phyloP scores from a whole-genome alignment of 441 rosid species.

The Mallotus japonicus region DNA sequence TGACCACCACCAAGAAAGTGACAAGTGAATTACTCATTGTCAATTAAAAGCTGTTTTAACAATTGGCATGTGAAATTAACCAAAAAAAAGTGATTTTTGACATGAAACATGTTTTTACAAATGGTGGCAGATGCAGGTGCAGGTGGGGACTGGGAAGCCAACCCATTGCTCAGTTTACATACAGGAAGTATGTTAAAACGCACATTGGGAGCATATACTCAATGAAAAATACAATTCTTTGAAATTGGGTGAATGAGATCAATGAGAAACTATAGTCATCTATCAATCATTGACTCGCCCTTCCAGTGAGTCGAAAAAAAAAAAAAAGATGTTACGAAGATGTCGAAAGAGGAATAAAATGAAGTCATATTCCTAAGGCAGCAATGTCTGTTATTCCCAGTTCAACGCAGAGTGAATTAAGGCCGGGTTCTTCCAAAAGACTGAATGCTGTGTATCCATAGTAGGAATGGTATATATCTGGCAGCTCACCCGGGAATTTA shows the following conservation, averaged over 20 bases:
- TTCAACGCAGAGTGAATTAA: constrained; percentile 63
- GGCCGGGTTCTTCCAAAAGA: constrained; percentile 74
- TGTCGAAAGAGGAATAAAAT: constrained; percentile 1
- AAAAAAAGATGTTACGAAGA: not conserved
- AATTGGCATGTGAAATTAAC: too few relatives aligned
- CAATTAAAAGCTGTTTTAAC: too few relatives aligned
- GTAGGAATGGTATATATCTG: constrained; percentile 85
- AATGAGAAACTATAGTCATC: not conserved
- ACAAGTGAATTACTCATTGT: too few relatives aligned
- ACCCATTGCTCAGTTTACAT: too few relatives aligned
- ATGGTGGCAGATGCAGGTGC: too few relatives aligned
- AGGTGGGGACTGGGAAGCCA: too few relatives aligned
- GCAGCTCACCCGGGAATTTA: constrained; percentile 60
- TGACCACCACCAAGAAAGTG: not conserved
- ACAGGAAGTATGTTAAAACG: too few relatives aligned
- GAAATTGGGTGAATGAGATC: not conserved
- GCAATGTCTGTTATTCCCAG: constrained; percentile 64
- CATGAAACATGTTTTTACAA: too few relatives aligned
- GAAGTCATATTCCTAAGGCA: constrained; percentile 40
- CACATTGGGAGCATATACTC: too few relatives aligned
- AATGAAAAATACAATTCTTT: too few relatives aligned
- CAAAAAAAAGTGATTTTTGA: too few relatives aligned
- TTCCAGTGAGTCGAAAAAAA: not conserved
- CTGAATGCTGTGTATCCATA: constrained; percentile 83
- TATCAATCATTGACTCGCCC: not conserved